phyloP scores from a whole-genome alignment of 108 stramenopile genomes.

The Fragilariopsis cylindrus region DNA sequence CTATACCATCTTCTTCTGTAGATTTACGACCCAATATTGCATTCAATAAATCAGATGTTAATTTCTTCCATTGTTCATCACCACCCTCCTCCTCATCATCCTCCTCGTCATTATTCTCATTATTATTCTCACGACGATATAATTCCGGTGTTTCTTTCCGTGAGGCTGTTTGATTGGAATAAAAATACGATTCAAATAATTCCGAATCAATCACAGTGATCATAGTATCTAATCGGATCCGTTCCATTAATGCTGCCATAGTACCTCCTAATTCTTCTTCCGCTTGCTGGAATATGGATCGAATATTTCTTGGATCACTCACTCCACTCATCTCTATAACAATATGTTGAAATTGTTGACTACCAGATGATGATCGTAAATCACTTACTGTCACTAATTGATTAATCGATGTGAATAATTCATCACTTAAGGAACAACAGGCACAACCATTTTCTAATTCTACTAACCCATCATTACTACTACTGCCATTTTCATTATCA shows the following conservation, averaged over 20 bases:
- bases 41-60: constrained; percentile 42
- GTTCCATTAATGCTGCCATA: constrained; percentile 75
- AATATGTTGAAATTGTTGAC: constrained; percentile 51
- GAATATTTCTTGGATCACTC: constrained; percentile 73
- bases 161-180: constrained; percentile 28
- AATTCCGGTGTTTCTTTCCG: constrained; percentile 66
- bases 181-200: constrained; percentile 64
- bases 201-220: constrained; percentile 90
- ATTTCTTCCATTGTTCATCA: constrained; percentile 50
- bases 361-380: constrained; percentile 56
- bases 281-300: constrained; percentile 79
- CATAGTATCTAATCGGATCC: constrained; percentile 84
- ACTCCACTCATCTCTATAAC: constrained; percentile 93
- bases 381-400: constrained; percentile 17
- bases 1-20: constrained; percentile 13
- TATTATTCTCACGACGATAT: constrained; percentile 30
- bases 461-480: constrained; percentile 50
- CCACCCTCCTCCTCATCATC: constrained; percentile 4
- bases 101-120: constrained; percentile 18
- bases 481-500: background rate
- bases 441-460: constrained; percentile 89
- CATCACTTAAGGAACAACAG: constrained; percentile 90
- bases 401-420: constrained; percentile 67
- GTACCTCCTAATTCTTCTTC: constrained; percentile 49
- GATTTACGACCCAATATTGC: constrained; percentile 8